Conservation (phyloP, 495 filamentous ascomycete genomes). For the Margaritispora aquatica region DNA sequence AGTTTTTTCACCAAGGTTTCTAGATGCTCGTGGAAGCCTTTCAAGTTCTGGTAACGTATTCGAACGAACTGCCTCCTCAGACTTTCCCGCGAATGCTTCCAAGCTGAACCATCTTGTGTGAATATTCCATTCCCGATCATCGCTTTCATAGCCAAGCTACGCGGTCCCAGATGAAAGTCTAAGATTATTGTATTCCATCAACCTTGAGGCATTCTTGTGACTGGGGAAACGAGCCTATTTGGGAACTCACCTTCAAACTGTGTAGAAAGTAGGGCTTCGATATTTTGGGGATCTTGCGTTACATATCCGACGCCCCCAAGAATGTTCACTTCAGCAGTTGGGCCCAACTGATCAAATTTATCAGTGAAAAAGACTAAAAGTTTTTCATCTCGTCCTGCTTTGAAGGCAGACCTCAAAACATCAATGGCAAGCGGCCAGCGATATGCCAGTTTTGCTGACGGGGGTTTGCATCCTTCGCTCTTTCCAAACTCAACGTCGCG, state of each 20-base stretch:
- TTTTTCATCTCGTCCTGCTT: constrained; percentile 22
- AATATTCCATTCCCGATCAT: constrained; percentile 67
- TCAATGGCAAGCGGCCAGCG: constrained; percentile 34
- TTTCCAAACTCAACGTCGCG: too few relatives aligned
- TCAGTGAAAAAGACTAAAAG: constrained; percentile 30
- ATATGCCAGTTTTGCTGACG: too few relatives aligned
- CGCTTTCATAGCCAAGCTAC: too few relatives aligned
- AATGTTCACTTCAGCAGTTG: constrained; percentile 25
- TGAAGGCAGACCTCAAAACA: constrained; percentile 27
- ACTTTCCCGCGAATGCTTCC: constrained; percentile 41
- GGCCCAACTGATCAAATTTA: constrained; percentile 23
- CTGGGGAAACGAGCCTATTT: too few relatives aligned
- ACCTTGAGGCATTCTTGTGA: too few relatives aligned
- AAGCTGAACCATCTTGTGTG: constrained; percentile 54
- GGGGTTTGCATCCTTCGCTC: too few relatives aligned
- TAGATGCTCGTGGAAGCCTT: constrained; percentile 36
- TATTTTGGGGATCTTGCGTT: constrained; percentile 66
- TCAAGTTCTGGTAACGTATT: constrained; percentile 38
- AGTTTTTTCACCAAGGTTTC: constrained; percentile 38
- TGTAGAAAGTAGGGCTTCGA: constrained; percentile 61
- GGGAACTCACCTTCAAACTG: constrained; percentile 50
- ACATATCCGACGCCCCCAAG: constrained; percentile 24
- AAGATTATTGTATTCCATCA: too few relatives aligned
- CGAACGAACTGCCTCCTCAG: constrained; percentile 36
- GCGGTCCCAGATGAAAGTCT: too few relatives aligned